These are phyloP conservation scores for Gentiana dahurica DNA, from an alignment of 257 asterid species.

Conservation along the genomic window DNA sequence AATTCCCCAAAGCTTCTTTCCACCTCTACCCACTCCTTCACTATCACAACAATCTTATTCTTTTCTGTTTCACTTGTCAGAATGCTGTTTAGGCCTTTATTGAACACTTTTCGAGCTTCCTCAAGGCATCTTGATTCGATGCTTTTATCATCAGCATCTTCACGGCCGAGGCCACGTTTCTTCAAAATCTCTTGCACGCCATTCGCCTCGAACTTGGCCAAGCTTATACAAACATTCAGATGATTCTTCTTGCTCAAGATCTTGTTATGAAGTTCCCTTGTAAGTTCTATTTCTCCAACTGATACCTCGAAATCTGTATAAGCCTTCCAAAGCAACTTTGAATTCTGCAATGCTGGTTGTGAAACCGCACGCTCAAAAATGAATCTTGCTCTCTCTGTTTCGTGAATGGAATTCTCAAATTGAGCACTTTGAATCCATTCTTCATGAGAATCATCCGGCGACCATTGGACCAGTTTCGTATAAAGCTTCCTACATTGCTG, in stretches of 20 bases:
- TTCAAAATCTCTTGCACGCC: conserved; percentile 26
- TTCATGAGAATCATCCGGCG: conserved; percentile 40
- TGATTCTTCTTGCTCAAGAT: conserved; percentile 59
- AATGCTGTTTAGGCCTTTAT: no score
- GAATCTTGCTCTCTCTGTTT: conserved; percentile 56
- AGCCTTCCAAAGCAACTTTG: conserved; percentile 24
- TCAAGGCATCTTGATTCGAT: no score
- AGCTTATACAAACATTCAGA: conserved; percentile 72
- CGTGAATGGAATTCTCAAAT: conserved; percentile 40
- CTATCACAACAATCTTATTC: no score
- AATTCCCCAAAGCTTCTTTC: no score
- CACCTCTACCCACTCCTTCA: no score
- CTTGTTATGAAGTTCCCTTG: conserved; percentile 64
- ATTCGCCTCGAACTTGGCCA: conserved; percentile 71
- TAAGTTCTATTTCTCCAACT: conserved; percentile 43
- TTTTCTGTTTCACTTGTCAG: no score
- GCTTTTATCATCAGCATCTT: no score
- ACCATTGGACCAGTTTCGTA: conserved; percentile 48
- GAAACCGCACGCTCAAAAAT: conserved; percentile 55
- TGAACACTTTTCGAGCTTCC: no score
- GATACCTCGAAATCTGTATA: conserved; percentile 76
- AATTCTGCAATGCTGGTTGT: conserved; percentile 27
- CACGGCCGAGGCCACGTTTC: no score
- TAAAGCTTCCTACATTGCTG: conserved; percentile 42
- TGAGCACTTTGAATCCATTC: conserved; percentile 54